Conservation (phyloP, 169 alveolate species). For the Plasmodium inui region DNA sequence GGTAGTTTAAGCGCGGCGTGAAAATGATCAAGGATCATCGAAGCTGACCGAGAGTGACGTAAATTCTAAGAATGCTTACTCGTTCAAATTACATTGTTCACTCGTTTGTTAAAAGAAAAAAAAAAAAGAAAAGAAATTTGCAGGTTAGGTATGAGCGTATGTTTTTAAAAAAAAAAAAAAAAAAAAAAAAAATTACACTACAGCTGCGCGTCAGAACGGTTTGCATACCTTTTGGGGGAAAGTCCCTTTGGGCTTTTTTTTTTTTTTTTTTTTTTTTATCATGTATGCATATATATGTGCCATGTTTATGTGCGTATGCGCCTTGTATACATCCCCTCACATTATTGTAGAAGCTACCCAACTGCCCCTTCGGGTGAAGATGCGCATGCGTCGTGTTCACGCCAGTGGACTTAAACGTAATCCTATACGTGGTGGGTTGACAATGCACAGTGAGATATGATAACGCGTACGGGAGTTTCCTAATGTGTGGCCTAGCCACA, state of each 20-base stretch:
- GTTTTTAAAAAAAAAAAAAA: neutral
- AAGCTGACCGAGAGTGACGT: neutral
- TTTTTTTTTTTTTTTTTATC: neutral
- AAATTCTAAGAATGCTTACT: neutral
- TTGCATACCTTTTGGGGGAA: neutral
- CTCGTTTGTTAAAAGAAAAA: neutral
- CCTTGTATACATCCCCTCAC: neutral
- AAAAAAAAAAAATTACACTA: no score
- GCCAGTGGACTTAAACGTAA: neutral
- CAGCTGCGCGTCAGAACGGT: neutral
- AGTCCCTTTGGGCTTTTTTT: neutral
- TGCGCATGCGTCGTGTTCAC: neutral
- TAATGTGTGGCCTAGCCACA: slow-evolving; percentile 73
- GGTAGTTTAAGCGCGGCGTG: neutral
- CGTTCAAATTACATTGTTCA: neutral
- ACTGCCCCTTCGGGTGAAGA: neutral
- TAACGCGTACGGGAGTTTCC: neutral
- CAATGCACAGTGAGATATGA: neutral
- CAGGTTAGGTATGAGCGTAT: neutral
- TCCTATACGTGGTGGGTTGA: neutral
- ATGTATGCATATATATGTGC: neutral
- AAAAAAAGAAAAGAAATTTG: no score
- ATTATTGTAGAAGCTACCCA: neutral
- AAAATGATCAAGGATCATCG: neutral
- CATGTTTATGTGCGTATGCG: neutral